Base-by-base conservation (phyloP, 2,329 filamentous ascomycete species). In the Celoporthe dispersa region DNA sequence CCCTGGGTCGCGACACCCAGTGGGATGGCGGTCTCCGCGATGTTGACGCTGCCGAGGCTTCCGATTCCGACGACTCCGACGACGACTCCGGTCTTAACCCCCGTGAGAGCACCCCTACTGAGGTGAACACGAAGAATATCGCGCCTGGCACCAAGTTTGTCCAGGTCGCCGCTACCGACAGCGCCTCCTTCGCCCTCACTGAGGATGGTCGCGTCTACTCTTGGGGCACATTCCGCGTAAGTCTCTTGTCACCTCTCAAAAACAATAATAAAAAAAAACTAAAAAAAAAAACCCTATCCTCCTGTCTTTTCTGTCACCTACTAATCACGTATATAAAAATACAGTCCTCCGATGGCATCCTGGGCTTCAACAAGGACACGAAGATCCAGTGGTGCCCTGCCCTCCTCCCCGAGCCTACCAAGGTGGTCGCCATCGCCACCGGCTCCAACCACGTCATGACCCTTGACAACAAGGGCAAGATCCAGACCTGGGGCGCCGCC, bases 221-320 rank as follows among this genome's bases (percentile, higher is more conserved):
- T 70, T 96, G 93, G 92, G 93, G 93, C 53, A 94, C 92, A 16
- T 96, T 96, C 84, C 85, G 92, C 75, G 86, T 79, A 74, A 74
- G 77, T 70, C 9, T 39, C n/a, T 22, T 44, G 9, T 25, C n/a
- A 16, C n/a, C 9, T 22, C 25, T 37, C n/a, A 33, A 37, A 16
- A 35, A 5, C 1, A n/a, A n/a, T 31, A 3, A 14, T 25, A 33
- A 14, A 6, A n/a, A n/a, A n/a, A n/a, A n/a, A n/a, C n/a, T n/a
- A n/a, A n/a, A n/a, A n/a, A n/a, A n/a, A n/a, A n/a, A n/a, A n/a
- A n/a, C 1, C n/a, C n/a, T 22, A 16, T 28, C 31, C 11, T 53
- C 5, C 48, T 22, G 14, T 22, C 16, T 48, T 9, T n/a, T 3
- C 8, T 48, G 22, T 59, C 7, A 33, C 25, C 51, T 68, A 7